These are phyloP conservation scores for Carallia brachiata DNA, from an alignment of 345 rosid species.

Conservation along the genomic window DNA sequence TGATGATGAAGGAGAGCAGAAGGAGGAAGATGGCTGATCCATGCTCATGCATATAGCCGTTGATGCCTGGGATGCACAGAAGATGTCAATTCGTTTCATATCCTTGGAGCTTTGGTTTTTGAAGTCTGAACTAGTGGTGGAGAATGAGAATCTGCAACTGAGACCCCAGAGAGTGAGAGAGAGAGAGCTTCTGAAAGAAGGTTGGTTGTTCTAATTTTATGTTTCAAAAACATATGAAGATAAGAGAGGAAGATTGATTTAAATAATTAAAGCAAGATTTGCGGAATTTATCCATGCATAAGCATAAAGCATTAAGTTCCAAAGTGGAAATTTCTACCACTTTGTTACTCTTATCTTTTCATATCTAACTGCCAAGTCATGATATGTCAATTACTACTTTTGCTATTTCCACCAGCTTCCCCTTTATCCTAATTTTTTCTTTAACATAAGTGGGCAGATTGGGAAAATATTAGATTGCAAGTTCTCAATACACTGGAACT, in stretches of 20 bases:
- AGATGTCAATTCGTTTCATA: conserved; percentile 53
- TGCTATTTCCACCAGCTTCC: too few species aligned
- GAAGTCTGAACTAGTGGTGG: conserved; percentile 21
- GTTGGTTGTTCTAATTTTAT: conserved; percentile 22
- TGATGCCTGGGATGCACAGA: conserved; percentile 86
- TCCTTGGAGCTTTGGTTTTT: conserved; percentile 8
- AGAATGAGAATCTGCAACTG: conserved; percentile 27
- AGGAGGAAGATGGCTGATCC: conserved; percentile 39
- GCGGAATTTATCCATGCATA: too few species aligned
- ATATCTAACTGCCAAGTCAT: too few species aligned
- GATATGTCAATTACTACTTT: too few species aligned
- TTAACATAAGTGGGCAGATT: too few species aligned
- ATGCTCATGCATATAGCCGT: conserved; percentile 66
- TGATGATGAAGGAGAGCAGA: conserved; percentile 3
- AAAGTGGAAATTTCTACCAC: too few species aligned
- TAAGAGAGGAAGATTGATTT: background rate
- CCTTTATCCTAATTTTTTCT: too few species aligned
- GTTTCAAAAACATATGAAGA: background rate
- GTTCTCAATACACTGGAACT: background rate
- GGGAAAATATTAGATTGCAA: background rate
- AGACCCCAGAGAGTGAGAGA: conserved; percentile 10
- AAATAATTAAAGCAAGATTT: background rate
- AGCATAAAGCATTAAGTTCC: too few species aligned
- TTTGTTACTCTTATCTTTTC: too few species aligned
- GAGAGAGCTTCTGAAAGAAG: conserved; percentile 20